Evolutionary conservation across 306 rosid genomes (phyloP).

Genomic region (Quercus aquifolioides): DNA sequence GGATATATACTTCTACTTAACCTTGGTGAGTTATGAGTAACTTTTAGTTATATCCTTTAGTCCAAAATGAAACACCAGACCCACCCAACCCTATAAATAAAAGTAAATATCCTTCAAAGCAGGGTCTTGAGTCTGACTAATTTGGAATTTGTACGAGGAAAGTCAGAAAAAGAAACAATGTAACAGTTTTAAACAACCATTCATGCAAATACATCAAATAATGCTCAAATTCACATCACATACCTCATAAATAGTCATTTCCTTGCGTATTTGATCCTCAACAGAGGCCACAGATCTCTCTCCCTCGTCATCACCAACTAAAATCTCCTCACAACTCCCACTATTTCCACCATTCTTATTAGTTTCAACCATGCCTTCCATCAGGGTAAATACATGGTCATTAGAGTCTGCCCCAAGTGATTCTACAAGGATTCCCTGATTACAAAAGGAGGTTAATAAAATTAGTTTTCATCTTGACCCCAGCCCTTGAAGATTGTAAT

Average conservation of each 20-base stretch:
- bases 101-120: not conserved
- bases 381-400: conserved; percentile 54
- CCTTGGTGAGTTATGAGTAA: not conserved
- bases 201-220: not conserved
- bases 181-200: not conserved
- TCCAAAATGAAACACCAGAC: not conserved
- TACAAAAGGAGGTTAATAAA: not conserved
- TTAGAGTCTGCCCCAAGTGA: conserved; percentile 48
- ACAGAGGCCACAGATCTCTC: conserved; percentile 76
- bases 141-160: not conserved
- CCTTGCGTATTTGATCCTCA: conserved; percentile 83
- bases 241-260: conserved; percentile 93
- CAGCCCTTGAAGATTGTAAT: conserved; percentile 1
- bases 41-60: not conserved
- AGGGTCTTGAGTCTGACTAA: not conserved
- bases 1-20: not conserved
- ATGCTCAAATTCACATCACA: conserved; percentile 8
- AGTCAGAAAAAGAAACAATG: not conserved
- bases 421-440: conserved; percentile 76
- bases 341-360: conserved; percentile 53
- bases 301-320: conserved; percentile 86
- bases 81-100: not conserved
- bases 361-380: conserved; percentile 63
- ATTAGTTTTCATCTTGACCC: conserved; percentile 24
- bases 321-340: conserved; percentile 63